These are phyloP conservation scores for Lycium ferocissimum DNA, from an alignment of 257 asterid species.

Conservation along the genomic window DNA sequence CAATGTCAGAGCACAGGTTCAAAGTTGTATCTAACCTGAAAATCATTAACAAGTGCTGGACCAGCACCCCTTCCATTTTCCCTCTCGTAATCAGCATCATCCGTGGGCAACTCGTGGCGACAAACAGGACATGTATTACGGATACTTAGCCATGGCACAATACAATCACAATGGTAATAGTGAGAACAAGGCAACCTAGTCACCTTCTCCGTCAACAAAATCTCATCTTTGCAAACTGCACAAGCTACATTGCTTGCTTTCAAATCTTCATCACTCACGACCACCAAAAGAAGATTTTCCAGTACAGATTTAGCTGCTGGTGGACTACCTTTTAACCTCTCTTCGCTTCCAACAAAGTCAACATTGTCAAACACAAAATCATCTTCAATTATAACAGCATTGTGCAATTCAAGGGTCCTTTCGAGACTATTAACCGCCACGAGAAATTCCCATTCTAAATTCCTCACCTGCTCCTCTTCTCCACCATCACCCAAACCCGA, in stretches of 20 bases:
- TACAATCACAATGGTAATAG: slow-evolving; percentile 76
- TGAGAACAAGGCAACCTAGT: slow-evolving; percentile 79
- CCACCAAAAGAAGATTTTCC: slow-evolving; percentile 64
- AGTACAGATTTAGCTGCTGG: slow-evolving; percentile 81
- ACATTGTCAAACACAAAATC: slow-evolving; percentile 59
- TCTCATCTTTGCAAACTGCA: slow-evolving; percentile 91
- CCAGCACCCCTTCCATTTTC: slow-evolving; percentile 50
- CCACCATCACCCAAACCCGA: slow-evolving; percentile 33
- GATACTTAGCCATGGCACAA: slow-evolving; percentile 77
- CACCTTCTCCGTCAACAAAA: slow-evolving; percentile 58
- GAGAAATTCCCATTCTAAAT: slow-evolving; percentile 85
- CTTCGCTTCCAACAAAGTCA: slow-evolving; percentile 71
- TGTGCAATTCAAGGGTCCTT: slow-evolving; percentile 49
- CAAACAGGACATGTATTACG: slow-evolving; percentile 84
- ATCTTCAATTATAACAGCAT: slow-evolving; percentile 47
- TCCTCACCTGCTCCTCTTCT: slow-evolving; percentile 49
- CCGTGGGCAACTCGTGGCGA: slow-evolving; percentile 51
- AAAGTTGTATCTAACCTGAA: slow-evolving; percentile 56
- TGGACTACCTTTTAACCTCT: slow-evolving; percentile 68
- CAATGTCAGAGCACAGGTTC: slow-evolving; percentile 56
- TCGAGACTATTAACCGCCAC: slow-evolving; percentile 67
- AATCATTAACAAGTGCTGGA: slow-evolving; percentile 41
- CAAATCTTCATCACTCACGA: slow-evolving; percentile 52
- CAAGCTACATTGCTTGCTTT: slow-evolving; percentile 49
- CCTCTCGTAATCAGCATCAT: slow-evolving; percentile 78